These are phyloP conservation scores for Millerago galiae DNA, from an alignment of 805 yeast species.

Conservation along the genomic window DNA sequence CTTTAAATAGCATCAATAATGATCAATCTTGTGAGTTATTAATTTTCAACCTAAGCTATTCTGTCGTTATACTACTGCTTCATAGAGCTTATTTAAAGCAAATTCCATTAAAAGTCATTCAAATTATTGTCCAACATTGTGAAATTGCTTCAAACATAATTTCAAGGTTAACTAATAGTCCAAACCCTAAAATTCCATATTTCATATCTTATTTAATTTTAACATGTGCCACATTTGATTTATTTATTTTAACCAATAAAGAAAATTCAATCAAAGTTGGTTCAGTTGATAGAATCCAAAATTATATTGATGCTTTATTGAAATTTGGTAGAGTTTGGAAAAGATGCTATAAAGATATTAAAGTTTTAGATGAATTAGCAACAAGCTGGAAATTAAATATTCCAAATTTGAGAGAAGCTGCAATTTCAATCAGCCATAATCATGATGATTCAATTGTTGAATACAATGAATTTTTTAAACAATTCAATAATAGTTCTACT, in stretches of 20 bases:
- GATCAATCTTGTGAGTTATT: conserved; percentile 20
- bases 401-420: neutral
- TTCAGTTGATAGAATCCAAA: conserved; percentile 17
- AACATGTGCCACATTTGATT: conserved; percentile 28
- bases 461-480: conserved; percentile 2
- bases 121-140: conserved; percentile 21
- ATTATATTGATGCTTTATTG: conserved; percentile 19
- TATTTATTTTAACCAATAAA: conserved; percentile 25
- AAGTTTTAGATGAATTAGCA: conserved; percentile 22
- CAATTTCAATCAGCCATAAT: neutral
- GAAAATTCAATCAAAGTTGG: conserved; percentile 15
- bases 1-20: neutral
- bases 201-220: conserved; percentile 28
- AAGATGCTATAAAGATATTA: conserved; percentile 26
- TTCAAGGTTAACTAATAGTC: conserved; percentile 8
- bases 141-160: conserved; percentile 20
- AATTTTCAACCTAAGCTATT: conserved; percentile 25
- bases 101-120: conserved; percentile 24
- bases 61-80: conserved; percentile 22
- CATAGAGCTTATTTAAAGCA: conserved; percentile 27
- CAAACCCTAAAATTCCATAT: conserved; percentile 20
- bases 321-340: conserved; percentile 25
- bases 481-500: neutral
- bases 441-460: neutral
- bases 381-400: conserved; percentile 20